Evolutionary conservation across 441 rosid species (phyloP).

Genomic region (California macrophylla): DNA sequence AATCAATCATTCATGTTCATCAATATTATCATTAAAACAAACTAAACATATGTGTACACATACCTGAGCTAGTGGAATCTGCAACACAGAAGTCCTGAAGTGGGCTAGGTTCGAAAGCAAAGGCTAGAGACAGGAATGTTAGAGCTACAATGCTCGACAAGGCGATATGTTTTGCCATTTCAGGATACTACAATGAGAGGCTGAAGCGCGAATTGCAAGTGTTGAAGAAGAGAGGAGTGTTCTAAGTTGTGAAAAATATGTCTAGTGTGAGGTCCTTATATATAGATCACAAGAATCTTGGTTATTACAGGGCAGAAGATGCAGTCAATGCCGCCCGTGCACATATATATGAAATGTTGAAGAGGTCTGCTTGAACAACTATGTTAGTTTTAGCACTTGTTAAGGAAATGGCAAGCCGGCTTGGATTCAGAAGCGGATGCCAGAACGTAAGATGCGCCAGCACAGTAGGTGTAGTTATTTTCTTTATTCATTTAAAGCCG

Average conservation of each 20-base stretch:
- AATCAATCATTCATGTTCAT: background rate
- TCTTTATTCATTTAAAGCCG: background rate
- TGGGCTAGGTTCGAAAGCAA: constrained; percentile 10
- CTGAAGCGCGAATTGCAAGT: too few species aligned
- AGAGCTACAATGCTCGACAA: background rate
- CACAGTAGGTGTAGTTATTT: too few species aligned
- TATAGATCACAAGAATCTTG: background rate
- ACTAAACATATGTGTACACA: too few species aligned
- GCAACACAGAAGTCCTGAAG: constrained; percentile 12
- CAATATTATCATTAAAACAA: too few species aligned
- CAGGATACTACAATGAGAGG: background rate
- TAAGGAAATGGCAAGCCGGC: background rate
- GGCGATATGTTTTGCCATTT: background rate
- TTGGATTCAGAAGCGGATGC: background rate
- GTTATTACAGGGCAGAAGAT: background rate
- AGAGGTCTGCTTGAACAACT: background rate
- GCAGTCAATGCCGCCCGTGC: background rate
- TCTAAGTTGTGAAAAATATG: background rate
- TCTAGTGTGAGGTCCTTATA: background rate
- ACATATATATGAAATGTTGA: background rate
- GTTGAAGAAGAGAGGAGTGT: background rate
- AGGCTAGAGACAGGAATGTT: background rate
- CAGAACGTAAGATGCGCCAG: too few species aligned
- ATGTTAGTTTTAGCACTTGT: background rate
- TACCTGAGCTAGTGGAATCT: background rate